phyloP scores from a whole-genome alignment of 768 basidiomycete genomes.

The Phaeotremella skinneri region DNA sequence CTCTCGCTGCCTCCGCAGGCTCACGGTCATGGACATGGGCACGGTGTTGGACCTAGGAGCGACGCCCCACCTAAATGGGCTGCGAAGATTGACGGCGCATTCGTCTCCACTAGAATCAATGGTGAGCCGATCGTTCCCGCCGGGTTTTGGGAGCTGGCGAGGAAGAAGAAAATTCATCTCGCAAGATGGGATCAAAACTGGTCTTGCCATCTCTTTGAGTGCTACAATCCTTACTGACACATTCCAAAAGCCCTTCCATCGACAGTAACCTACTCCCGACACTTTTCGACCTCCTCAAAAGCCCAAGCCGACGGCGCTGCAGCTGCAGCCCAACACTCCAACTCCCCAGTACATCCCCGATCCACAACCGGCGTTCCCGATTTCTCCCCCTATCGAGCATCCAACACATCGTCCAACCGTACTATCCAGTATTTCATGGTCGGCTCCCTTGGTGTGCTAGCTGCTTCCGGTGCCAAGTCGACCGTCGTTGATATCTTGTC shows the following conservation, averaged over 20 bases:
- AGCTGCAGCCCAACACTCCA: constrained; percentile 4
- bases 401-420: constrained; percentile 52
- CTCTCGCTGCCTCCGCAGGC: constrained; percentile 64
- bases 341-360: constrained; percentile 16
- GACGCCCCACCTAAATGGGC: constrained; percentile 36
- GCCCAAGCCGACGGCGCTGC: constrained; percentile 56
- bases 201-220: no score
- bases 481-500: constrained; percentile 88
- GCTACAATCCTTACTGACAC: background rate
- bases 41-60: constrained; percentile 58
- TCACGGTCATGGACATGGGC: constrained; percentile 58
- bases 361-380: constrained; percentile 74
- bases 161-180: background rate
- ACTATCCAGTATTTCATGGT: constrained; percentile 56
- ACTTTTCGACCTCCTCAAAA: constrained; percentile 72
- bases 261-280: constrained; percentile 57
- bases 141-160: no score
- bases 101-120: constrained; percentile 14
- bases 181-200: no score
- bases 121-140: no score
- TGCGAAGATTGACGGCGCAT: constrained; percentile 7
- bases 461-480: constrained; percentile 91
- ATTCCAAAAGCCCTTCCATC: constrained; percentile 63
- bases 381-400: constrained; percentile 75
- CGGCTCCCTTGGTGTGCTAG: constrained; percentile 78